phyloP scores from a whole-genome alignment of 352 stramenopile species.

The Globisporangium okanoganense region DNA sequence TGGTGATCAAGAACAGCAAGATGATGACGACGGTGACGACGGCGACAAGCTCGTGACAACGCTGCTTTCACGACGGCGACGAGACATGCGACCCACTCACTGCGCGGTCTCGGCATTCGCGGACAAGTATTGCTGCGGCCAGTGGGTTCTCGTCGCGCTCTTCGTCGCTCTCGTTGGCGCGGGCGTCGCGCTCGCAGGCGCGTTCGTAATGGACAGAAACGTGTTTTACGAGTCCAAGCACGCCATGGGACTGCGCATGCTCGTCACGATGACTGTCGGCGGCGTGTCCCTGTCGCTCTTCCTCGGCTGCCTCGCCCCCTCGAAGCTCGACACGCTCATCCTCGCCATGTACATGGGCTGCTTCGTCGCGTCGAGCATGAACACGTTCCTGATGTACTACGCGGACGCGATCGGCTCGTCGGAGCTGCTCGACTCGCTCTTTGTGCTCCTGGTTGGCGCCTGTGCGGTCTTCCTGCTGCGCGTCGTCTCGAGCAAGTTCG shows the following conservation, averaged over 20 bases:
- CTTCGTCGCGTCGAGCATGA: conserved; percentile 44
- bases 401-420: conserved; percentile 24
- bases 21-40: not conserved
- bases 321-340: conserved; percentile 31
- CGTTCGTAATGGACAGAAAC: conserved; percentile 23
- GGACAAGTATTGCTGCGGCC: conserved; percentile 22
- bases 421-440: conserved; percentile 41
- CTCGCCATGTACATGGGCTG: conserved; percentile 40
- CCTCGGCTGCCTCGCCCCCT: conserved; percentile 33
- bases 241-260: conserved; percentile 29
- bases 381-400: conserved; percentile 45
- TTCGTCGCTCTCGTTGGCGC: conserved; percentile 20
- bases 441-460: conserved; percentile 36
- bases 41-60: not conserved
- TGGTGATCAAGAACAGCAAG: not conserved
- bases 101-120: conserved; percentile 28
- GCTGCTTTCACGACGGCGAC: not conserved
- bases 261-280: conserved; percentile 25
- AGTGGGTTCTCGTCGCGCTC: conserved; percentile 28
- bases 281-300: conserved; percentile 29
- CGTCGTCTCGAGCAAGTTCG: conserved; percentile 44
- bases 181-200: conserved; percentile 15
- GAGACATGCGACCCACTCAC: conserved; percentile 11
- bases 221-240: conserved; percentile 22
- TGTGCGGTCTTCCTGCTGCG: conserved; percentile 39